phyloP scores from a whole-genome alignment of 176 grass and related monocot genomes.

The Oropetium thomaeum region DNA sequence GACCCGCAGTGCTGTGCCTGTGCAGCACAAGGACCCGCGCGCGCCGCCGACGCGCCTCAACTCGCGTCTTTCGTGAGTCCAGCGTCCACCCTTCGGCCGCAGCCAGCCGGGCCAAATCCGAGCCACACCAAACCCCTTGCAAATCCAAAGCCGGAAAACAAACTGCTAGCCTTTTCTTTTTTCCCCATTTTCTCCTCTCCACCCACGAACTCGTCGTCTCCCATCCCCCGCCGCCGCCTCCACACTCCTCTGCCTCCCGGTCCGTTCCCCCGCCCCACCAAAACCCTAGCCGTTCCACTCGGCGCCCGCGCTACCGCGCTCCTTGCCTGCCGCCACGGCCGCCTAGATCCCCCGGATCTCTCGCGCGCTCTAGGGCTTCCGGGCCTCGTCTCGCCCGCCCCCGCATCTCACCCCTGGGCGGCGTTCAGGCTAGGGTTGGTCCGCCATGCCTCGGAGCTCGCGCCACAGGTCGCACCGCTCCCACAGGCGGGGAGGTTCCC shows the following conservation, averaged over 20 bases:
- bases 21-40: slow-evolving; percentile 16
- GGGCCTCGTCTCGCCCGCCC: not conserved
- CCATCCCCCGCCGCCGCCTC: slow-evolving; percentile 42
- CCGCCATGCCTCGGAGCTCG: slow-evolving; percentile 77
- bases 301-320: not conserved
- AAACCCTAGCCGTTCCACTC: slow-evolving; percentile 45
- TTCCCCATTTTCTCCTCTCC: slow-evolving; percentile 43
- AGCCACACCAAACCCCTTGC: slow-evolving; percentile 25
- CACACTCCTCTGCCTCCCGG: not conserved
- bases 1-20: not conserved
- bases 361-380: slow-evolving; percentile 21
- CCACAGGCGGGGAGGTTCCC: slow-evolving; percentile 63
- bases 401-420: slow-evolving; percentile 20
- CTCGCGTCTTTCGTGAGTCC: slow-evolving; percentile 11
- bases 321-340: not conserved
- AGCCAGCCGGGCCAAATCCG: slow-evolving; percentile 20
- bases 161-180: slow-evolving; percentile 34
- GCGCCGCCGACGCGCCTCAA: slow-evolving; percentile 22
- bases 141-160: slow-evolving; percentile 10
- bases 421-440: slow-evolving; percentile 39
- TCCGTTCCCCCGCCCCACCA: slow-evolving; percentile 17
- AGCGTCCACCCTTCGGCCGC: slow-evolving; percentile 15
- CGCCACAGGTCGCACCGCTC: slow-evolving; percentile 92
- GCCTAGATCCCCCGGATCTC: slow-evolving; percentile 38
- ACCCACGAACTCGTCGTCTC: slow-evolving; percentile 57